A percentile compares a stretch with the other conserved stretches of the same genome.
Evolutionary conservation across 2,329 filamentous ascomycete genomes (phyloP).

Genomic region (Aspergillus udagawae): DNA sequence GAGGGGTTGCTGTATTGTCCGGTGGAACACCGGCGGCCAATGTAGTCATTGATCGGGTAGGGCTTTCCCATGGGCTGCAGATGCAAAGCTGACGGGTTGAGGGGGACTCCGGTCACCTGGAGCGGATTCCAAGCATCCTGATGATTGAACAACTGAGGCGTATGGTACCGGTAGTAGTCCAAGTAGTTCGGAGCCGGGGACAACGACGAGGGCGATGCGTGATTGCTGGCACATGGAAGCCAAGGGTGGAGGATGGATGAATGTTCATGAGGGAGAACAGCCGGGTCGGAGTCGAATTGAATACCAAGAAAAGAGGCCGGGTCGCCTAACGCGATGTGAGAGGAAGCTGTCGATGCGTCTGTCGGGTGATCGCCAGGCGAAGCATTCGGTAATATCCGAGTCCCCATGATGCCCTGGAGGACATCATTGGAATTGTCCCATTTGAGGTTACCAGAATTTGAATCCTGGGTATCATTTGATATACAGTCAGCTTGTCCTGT

Average conservation of each 20-base stretch:
- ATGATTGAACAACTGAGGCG: slow-evolving; percentile 15
- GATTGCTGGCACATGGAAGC: slow-evolving; percentile 8
- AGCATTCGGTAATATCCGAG: slow-evolving; percentile 7
- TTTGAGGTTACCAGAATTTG: slow-evolving; percentile 7
- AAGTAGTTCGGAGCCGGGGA: slow-evolving; percentile 16
- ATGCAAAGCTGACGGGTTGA: slow-evolving; percentile 14
- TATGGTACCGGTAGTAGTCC: slow-evolving; percentile 20
- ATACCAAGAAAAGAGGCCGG: slow-evolving; percentile 23
- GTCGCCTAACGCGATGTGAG: slow-evolving; percentile 17
- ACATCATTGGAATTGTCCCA: slow-evolving; percentile 26
- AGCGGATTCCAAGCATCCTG: slow-evolving; percentile 34
- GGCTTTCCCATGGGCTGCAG: slow-evolving; percentile 16
- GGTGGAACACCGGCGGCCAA: slow-evolving; percentile 21
- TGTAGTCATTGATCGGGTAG: slow-evolving; percentile 12
- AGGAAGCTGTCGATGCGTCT: slow-evolving; percentile 7
- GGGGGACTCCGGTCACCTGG: slow-evolving; percentile 23
- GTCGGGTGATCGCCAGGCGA: slow-evolving; percentile 11
- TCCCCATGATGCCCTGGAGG: slow-evolving; percentile 31
- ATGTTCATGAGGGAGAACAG: slow-evolving; percentile 16
- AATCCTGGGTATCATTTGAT: slow-evolving; percentile 6
- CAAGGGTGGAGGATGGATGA: slow-evolving; percentile 19
- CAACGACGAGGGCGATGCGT: slow-evolving; percentile 10
- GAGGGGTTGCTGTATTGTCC: slow-evolving; percentile 27
- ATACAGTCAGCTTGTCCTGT: neutral
- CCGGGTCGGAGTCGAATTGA: slow-evolving; percentile 21